A percentile compares a stretch with the other conserved stretches of the same genome.
Evolutionary conservation across 495 filamentous ascomycete species (phyloP).

Genomic region (Delitschia confertaspora): DNA sequence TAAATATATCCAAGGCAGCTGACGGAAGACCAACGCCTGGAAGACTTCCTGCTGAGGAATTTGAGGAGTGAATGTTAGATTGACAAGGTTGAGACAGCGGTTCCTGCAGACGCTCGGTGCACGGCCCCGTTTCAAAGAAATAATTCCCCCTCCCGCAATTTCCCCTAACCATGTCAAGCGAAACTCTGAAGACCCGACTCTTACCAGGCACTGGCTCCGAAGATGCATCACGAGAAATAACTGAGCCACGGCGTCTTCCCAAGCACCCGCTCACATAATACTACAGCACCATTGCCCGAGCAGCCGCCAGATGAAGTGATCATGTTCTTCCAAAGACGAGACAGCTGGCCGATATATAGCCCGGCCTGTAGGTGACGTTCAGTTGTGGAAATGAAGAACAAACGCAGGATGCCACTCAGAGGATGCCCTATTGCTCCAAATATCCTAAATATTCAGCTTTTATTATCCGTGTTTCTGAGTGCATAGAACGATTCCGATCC

Average conservation of each 20-base stretch:
- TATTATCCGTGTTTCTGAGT: conserved; percentile 3
- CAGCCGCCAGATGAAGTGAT: no score
- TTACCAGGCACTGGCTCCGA: no score
- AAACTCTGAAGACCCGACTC: no score
- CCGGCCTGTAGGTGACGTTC: no score
- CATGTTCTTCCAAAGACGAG: no score
- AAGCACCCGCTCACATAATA: no score
- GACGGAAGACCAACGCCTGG: conserved; percentile 18
- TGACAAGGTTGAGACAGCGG: conserved; percentile 9
- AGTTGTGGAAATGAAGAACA: conserved; percentile 19
- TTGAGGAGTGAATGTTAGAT: conserved; percentile 9
- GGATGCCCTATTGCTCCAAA: conserved; percentile 8
- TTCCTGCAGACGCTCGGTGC: conserved; percentile 15
- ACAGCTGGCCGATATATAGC: no score
- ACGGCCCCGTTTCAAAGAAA: conserved; percentile 24
- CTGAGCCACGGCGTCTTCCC: no score
- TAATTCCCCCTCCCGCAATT: conserved; percentile 16
- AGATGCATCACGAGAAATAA: no score
- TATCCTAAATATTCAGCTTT: conserved; percentile 16
- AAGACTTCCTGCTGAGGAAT: conserved; percentile 1
- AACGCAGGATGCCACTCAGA: conserved; percentile 14
- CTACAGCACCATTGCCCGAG: no score
- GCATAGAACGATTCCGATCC: conserved; percentile 11
- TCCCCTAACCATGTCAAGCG: conserved; percentile 14
- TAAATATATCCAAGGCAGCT: conserved; percentile 16